Percentiles rank a stretch among this genome's conserved stretches.
phyloP scores from a whole-genome alignment of 305 asterid genomes.

The Ilex paraguariensis region DNA sequence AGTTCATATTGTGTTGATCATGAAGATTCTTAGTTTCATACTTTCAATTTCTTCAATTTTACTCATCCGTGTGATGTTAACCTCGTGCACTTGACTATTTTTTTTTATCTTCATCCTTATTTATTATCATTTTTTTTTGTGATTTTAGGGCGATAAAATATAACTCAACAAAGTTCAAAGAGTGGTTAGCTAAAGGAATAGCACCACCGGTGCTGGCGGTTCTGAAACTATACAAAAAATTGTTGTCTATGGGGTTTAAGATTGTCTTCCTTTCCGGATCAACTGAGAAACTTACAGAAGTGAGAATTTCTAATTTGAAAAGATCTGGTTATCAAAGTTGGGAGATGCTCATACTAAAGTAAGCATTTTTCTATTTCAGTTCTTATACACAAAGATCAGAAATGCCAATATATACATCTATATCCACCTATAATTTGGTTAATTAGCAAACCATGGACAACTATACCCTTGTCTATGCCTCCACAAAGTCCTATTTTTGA shows the following conservation, averaged over 20 bases:
- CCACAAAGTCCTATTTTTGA: too few relatives aligned
- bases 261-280: slow-evolving; percentile 27
- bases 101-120: too few relatives aligned
- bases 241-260: slow-evolving; percentile 24
- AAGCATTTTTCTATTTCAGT: not conserved
- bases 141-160: slow-evolving; percentile 14
- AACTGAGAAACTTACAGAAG: slow-evolving; percentile 7
- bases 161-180: slow-evolving; percentile 17
- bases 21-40: too few relatives aligned
- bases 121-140: not conserved
- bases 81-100: too few relatives aligned
- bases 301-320: slow-evolving; percentile 17
- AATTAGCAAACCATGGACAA: too few relatives aligned
- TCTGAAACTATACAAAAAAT: slow-evolving; percentile 13
- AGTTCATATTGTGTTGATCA: too few relatives aligned
- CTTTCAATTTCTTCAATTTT: too few relatives aligned
- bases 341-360: slow-evolving; percentile 33
- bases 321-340: slow-evolving; percentile 19
- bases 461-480: too few relatives aligned
- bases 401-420: too few relatives aligned
- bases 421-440: too few relatives aligned
- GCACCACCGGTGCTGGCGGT: slow-evolving; percentile 26
- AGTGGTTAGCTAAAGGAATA: slow-evolving; percentile 24
- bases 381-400: too few relatives aligned
- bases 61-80: too few relatives aligned